Conservation (phyloP, 2,329 filamentous ascomycete genomes). For the Shiraia sp. region DNA sequence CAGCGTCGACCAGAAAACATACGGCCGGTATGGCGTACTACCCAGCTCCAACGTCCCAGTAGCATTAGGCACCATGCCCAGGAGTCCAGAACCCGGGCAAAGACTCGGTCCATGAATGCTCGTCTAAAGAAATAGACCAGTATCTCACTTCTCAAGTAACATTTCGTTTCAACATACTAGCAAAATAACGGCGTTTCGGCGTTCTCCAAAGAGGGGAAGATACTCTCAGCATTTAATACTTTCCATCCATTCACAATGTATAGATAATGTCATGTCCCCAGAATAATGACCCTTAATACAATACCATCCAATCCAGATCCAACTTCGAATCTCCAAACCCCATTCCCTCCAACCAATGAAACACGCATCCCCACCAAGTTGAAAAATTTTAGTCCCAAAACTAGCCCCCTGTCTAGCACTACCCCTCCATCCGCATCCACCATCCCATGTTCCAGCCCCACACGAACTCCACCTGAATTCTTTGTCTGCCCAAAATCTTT, state of each 20-base stretch:
- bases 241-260: constrained; percentile 1
- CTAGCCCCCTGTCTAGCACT: too few relatives aligned
- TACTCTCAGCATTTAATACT: neutral
- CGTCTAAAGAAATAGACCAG: neutral
- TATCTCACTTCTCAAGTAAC: too few relatives aligned
- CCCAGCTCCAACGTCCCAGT: constrained; percentile 51
- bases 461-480: too few relatives aligned
- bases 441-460: too few relatives aligned
- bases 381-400: too few relatives aligned
- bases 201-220: constrained; percentile 3
- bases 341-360: neutral
- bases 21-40: constrained; percentile 86
- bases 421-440: too few relatives aligned
- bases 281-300: constrained; percentile 1
- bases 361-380: neutral
- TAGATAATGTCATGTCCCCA: constrained; percentile 8
- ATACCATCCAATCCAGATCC: neutral
- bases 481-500: too few relatives aligned
- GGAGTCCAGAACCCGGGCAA: constrained; percentile 37
- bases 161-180: too few relatives aligned
- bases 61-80: constrained; percentile 23
- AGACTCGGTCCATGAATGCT: constrained; percentile 29
- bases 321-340: neutral
- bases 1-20: constrained; percentile 93
- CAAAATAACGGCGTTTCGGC: constrained; percentile 8